A percentile compares a stretch with the other conserved stretches of the same genome.
Conservation (phyloP, 495 filamentous ascomycete species). For the Bathelium albidoporum region DNA sequence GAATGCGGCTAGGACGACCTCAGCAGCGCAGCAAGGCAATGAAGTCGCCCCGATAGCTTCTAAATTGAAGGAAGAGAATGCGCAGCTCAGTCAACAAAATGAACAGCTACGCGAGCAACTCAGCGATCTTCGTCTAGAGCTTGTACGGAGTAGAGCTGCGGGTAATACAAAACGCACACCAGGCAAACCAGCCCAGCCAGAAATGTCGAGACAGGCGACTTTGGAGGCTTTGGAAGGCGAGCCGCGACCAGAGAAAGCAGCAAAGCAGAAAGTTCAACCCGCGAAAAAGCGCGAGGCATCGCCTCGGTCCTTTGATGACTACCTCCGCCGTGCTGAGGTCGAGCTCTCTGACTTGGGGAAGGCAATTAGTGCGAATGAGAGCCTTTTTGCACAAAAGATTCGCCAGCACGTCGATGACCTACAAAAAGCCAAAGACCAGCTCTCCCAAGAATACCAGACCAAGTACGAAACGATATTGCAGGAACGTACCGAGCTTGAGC, state of each 20-base stretch:
- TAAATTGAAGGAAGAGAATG: not conserved
- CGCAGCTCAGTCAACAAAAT: not conserved
- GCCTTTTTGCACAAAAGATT: constrained; percentile 22
- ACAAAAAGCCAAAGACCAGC: constrained; percentile 18
- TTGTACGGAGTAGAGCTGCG: not conserved
- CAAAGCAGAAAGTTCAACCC: not conserved
- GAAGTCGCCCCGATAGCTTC: not conserved
- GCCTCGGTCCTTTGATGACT: constrained; percentile 20
- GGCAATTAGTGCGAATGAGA: constrained; percentile 22
- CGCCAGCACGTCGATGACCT: constrained; percentile 22
- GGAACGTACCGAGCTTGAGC: constrained; percentile 14
- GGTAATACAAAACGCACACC: not conserved
- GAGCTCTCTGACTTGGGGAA: constrained; percentile 23
- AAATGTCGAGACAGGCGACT: not conserved
- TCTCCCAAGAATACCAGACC: constrained; percentile 17
- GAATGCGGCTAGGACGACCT: too few relatives aligned
- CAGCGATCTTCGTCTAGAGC: not conserved
- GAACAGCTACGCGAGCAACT: not conserved
- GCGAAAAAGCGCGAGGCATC: not conserved
- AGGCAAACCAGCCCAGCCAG: not conserved
- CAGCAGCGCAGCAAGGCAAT: not conserved
- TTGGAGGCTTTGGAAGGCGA: not conserved
- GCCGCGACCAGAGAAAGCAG: not conserved
- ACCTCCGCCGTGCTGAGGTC: constrained; percentile 15
- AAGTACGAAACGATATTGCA: constrained; percentile 17